Evolutionary conservation across 1,139 yeast species (phyloP).

Genomic region (Saccharomycopsis hybrid): DNA sequence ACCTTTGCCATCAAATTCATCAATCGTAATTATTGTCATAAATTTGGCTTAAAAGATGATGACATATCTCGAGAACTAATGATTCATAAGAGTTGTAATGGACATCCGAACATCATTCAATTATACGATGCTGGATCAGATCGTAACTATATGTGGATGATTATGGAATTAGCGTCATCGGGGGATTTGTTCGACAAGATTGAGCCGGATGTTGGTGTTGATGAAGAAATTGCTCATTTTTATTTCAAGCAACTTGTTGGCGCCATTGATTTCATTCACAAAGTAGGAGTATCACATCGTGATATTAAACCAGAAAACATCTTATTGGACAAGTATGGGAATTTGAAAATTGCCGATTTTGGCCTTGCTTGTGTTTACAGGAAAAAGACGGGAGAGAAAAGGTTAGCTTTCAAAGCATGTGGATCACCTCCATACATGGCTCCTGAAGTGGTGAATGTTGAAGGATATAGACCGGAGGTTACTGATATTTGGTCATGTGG

Average conservation of each 20-base stretch:
- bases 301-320: constrained; percentile 89
- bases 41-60: constrained; percentile 39
- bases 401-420: constrained; percentile 51
- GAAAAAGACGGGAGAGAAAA: constrained; percentile 48
- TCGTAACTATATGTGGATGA: constrained; percentile 50
- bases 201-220: constrained; percentile 67
- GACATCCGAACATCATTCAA: constrained; percentile 52
- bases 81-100: constrained; percentile 48
- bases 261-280: constrained; percentile 55
- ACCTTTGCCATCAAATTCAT: constrained; percentile 53
- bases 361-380: constrained; percentile 57
- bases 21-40: constrained; percentile 40
- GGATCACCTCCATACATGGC: constrained; percentile 73
- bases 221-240: constrained; percentile 58
- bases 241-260: constrained; percentile 57
- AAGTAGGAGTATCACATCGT: constrained; percentile 73
- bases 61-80: constrained; percentile 46
- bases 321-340: constrained; percentile 61
- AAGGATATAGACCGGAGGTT: constrained; percentile 44
- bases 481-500: constrained; percentile 66
- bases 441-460: constrained; percentile 49
- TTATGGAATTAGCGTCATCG: constrained; percentile 60
- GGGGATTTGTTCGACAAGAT: constrained; percentile 71
- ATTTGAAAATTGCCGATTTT: constrained; percentile 61
- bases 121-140: constrained; percentile 47